phyloP scores from a whole-genome alignment of 176 grass and related monocot species.

The Phyllostachys edulis region DNA sequence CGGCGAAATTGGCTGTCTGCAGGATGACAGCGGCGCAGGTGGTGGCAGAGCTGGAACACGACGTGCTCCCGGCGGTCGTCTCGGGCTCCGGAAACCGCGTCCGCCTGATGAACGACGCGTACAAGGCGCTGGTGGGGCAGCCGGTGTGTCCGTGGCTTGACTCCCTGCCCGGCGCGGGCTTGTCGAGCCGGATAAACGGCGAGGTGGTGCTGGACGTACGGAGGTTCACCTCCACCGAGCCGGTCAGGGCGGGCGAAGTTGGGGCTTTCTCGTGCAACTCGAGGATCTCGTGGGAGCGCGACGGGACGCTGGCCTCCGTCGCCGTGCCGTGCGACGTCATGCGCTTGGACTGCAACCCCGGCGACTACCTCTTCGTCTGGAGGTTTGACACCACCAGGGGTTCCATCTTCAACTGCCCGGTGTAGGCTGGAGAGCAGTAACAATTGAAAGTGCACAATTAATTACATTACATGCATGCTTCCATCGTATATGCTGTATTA shows the following conservation, averaged over 20 bases:
- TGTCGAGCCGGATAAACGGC: slow-evolving; percentile 10
- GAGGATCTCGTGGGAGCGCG: slow-evolving; percentile 28
- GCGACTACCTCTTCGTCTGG: slow-evolving; percentile 23
- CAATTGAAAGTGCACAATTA: too few species aligned
- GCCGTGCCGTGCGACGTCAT: slow-evolving; percentile 24
- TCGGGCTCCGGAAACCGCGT: neutral
- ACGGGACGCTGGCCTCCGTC: neutral
- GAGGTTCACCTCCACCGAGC: neutral
- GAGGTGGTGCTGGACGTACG: neutral
- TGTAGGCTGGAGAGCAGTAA: neutral
- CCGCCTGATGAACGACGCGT: slow-evolving; percentile 7
- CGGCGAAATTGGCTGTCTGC: neutral
- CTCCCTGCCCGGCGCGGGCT: neutral
- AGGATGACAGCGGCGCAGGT: slow-evolving; percentile 6
- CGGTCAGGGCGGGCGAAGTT: neutral
- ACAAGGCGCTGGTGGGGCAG: slow-evolving; percentile 18
- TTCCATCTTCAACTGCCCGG: slow-evolving; percentile 8
- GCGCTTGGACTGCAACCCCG: neutral
- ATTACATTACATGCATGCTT: neutral
- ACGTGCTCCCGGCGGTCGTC: slow-evolving; percentile 1
- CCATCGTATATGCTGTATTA: neutral
- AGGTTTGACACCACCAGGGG: slow-evolving; percentile 20
- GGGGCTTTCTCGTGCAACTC: slow-evolving; percentile 23
- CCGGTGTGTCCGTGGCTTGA: slow-evolving; percentile 30
- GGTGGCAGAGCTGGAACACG: neutral